Conservation (phyloP, 2,329 filamentous ascomycete species). For the Penicillium olsonii region DNA sequence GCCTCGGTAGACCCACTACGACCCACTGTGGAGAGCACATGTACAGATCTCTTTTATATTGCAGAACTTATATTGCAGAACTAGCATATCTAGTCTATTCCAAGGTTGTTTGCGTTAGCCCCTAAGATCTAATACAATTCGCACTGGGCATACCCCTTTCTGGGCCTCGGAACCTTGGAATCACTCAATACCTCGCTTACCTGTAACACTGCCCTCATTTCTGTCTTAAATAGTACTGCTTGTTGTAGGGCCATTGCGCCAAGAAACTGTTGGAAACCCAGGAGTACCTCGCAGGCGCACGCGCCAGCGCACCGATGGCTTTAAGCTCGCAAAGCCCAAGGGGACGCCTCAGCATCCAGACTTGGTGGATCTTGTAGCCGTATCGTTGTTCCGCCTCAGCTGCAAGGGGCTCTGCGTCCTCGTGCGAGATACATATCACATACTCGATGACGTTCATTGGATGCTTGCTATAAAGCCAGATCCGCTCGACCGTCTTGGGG, state of each 20-base stretch:
- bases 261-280: constrained; percentile 1
- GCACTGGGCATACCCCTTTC: no score
- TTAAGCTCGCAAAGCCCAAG: background rate
- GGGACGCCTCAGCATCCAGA: constrained; percentile 2
- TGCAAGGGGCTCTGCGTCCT: background rate
- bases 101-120: no score
- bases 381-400: background rate
- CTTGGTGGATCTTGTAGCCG: background rate
- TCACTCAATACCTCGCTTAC: no score
- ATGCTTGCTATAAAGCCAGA: constrained; percentile 3
- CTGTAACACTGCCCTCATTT: background rate
- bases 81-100: background rate
- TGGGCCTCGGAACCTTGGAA: no score
- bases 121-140: no score
- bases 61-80: no score
- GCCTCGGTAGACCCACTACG: background rate
- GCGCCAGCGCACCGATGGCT: background rate
- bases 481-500: background rate
- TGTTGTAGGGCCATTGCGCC: background rate
- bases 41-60: no score
- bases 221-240: background rate
- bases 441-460: constrained; percentile 1
- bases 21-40: no score
- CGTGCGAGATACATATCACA: constrained; percentile 3
- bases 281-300: background rate